Conservation (phyloP, 75 land plant species). For the Selaginella tamariscina region DNA sequence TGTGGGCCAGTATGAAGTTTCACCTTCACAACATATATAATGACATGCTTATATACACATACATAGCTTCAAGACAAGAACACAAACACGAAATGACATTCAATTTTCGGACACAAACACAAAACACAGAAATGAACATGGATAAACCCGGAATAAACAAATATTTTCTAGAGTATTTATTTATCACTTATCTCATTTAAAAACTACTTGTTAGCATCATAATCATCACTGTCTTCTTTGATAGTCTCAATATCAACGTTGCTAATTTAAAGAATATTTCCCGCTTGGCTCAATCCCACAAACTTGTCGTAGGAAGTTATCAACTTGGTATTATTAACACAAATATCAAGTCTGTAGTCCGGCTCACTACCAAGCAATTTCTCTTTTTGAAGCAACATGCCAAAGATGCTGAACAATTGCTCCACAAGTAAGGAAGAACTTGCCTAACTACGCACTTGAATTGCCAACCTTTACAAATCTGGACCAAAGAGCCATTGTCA, state of each 20-base stretch:
- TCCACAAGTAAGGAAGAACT: background rate
- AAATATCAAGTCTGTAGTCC: background rate
- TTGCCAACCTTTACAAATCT: background rate
- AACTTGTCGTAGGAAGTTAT: background rate
- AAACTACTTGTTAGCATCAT: background rate
- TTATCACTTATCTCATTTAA: background rate
- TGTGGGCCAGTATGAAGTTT: too few relatives aligned
- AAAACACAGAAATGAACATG: too few relatives aligned
- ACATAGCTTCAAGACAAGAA: too few relatives aligned
- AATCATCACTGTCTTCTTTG: background rate
- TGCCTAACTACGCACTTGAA: background rate
- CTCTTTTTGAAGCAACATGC: conserved; percentile 1
- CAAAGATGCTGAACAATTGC: background rate
- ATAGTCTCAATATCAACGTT: background rate
- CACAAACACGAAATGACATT: too few relatives aligned
- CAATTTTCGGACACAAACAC: too few relatives aligned
- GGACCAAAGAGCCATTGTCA: background rate
- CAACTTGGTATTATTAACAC: background rate
- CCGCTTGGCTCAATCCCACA: background rate
- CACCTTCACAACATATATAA: too few relatives aligned
- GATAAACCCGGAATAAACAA: too few relatives aligned
- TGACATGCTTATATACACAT: too few relatives aligned
- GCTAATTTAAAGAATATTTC: background rate
- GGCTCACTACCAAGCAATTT: background rate
- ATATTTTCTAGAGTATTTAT: background rate